Conservation (phyloP, 179 eudicot genomes). For the Nepenthes alata region DNA sequence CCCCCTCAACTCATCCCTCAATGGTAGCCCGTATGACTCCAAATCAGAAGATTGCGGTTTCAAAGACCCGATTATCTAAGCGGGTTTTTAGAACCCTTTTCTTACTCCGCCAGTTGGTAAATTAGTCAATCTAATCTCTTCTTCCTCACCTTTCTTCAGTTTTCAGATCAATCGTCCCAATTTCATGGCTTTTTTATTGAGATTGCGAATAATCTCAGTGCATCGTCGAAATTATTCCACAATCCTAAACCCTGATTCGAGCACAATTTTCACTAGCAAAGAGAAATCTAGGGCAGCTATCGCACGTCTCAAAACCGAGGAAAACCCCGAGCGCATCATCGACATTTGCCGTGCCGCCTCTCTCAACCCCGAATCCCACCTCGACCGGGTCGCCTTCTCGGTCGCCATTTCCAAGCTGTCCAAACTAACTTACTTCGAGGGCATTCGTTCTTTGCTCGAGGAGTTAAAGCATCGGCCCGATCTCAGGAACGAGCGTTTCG, state of each 20-base stretch:
- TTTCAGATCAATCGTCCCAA: too few relatives aligned
- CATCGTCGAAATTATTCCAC: conserved; percentile 1
- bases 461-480: conserved; percentile 49
- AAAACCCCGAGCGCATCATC: conserved; percentile 59
- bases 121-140: too few relatives aligned
- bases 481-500: conserved; percentile 34
- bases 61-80: too few relatives aligned
- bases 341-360: conserved; percentile 64
- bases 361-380: conserved; percentile 46
- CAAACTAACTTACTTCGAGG: conserved; percentile 26
- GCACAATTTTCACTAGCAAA: conserved; percentile 27
- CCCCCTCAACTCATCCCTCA: too few relatives aligned
- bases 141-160: too few relatives aligned
- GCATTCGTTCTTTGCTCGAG: conserved; percentile 40
- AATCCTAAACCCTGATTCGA: conserved; percentile 34
- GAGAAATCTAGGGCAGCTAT: conserved; percentile 56
- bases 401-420: conserved; percentile 49
- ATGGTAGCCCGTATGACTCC: too few relatives aligned
- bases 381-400: conserved; percentile 63
- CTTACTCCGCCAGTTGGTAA: too few relatives aligned
- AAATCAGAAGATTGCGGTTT: too few relatives aligned
- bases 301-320: conserved; percentile 44
- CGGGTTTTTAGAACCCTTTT: too few relatives aligned
- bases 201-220: too few relatives aligned
- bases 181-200: too few relatives aligned